These are phyloP conservation scores for Metschnikowia proteae DNA, from an alignment of 805 yeast species.

Conservation along the genomic window DNA sequence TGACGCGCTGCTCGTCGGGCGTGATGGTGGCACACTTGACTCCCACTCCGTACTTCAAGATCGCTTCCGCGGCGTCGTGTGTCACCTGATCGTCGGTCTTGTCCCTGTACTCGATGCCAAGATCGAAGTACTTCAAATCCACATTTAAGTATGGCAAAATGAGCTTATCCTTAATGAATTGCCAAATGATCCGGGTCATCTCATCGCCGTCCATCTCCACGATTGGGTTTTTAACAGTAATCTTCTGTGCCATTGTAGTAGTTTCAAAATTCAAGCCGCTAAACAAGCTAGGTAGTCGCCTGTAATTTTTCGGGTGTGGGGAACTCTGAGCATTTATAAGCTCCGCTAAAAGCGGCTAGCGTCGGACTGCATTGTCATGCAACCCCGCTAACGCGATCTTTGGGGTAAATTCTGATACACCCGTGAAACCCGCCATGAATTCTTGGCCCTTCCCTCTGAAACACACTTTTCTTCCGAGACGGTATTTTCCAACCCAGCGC, in stretches of 20 bases:
- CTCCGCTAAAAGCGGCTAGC: background rate
- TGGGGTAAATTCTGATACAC: background rate
- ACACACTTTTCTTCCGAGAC: no score
- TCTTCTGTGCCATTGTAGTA: slow-evolving; percentile 32
- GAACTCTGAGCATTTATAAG: background rate
- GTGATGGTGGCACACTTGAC: slow-evolving; percentile 84
- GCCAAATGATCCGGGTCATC: slow-evolving; percentile 84
- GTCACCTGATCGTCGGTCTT: slow-evolving; percentile 70
- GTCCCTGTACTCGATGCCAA: slow-evolving; percentile 66
- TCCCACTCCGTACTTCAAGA: slow-evolving; percentile 71
- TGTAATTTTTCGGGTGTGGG: background rate
- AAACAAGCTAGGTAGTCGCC: no score
- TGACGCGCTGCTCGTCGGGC: slow-evolving; percentile 76
- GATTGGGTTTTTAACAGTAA: slow-evolving; percentile 67
- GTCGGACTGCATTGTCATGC: slow-evolving; percentile 3
- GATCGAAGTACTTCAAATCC: slow-evolving; percentile 72
- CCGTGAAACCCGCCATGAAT: background rate
- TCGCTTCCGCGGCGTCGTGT: slow-evolving; percentile 75
- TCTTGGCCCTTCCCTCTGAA: background rate
- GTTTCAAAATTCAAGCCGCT: background rate
- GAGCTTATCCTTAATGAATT: slow-evolving; percentile 62
- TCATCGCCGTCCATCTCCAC: slow-evolving; percentile 85
- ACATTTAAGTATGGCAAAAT: slow-evolving; percentile 67
- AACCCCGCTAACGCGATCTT: slow-evolving; percentile 2
- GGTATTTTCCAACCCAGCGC: no score